Base-by-base conservation (phyloP, 495 filamentous ascomycete genomes). In the Hypoxylon fuscum region DNA sequence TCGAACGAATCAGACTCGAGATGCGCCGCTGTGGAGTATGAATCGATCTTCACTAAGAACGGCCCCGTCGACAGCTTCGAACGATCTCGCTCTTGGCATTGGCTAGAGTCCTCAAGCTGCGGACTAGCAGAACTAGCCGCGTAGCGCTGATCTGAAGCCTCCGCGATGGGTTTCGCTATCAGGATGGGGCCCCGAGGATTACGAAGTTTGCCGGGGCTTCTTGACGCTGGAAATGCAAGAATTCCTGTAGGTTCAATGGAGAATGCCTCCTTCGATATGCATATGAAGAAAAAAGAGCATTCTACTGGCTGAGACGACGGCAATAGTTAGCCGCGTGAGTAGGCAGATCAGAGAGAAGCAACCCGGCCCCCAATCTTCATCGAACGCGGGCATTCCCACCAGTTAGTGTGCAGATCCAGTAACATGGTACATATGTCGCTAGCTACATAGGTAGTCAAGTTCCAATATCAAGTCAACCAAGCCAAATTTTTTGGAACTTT, bases 31-130 rank as follows among this genome's bases (percentile, higher is more conserved):
- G 52, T 66, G 56, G 63, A 66, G 57, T 47, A 20, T 25, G 43
- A 61, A 61, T 66, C 63, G 63, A 66, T 66, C 63, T 66, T 61
- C 47, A 41, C n/a, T 31, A 56, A 48, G 55, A 60, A 58, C 63
- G 57, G 63, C 52, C 48, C 57, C 56, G 40, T 60, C 51, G 6
- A 59, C 38, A 55, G 50, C 46, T 57, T 57, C 40, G 52, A 66
- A 66, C 63, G 63, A 66, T 66, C 63, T 66, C 51, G 51, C 53
- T 58, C 63, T 66, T 66, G 63, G 63, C 63, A 50, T 27, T 4
- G 56, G 45, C 40, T 60, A 56, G 47, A 60, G 47, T 25, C 22
- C 20, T 43, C 43, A 51, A 59, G 42, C 53, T 66, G 40, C 22
- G 44, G 47, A 40, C 56, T 60, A 66, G 51, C 38, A 14, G 23